Percentiles rank a stretch among this genome's conserved stretches.
Conservation (phyloP, 2,329 filamentous ascomycete genomes). For the Penicillium expansum region DNA sequence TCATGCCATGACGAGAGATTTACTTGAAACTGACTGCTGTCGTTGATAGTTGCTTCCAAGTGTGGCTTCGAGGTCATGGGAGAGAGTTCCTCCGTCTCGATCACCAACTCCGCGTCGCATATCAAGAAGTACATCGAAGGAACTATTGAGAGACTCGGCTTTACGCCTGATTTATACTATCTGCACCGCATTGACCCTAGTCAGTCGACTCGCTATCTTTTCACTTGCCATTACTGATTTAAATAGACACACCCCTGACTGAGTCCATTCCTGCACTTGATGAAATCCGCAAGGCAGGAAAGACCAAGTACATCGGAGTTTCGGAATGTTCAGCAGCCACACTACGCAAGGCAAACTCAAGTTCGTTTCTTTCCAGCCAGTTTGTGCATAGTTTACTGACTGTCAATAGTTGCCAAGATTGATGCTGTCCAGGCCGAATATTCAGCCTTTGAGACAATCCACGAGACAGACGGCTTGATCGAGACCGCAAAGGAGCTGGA, state of each 20-base stretch:
- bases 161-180: constrained; percentile 49
- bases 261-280: constrained; percentile 50
- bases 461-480: no score
- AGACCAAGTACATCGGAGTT: constrained; percentile 51
- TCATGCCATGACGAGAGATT: neutral
- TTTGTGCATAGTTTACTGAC: constrained; percentile 7
- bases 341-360: constrained; percentile 47
- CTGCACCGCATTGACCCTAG: no score
- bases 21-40: neutral
- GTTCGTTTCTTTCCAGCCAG: constrained; percentile 24
- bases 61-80: constrained; percentile 46
- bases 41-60: constrained; percentile 47
- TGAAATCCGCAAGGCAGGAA: constrained; percentile 46
- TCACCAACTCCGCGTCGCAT: constrained; percentile 48
- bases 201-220: constrained; percentile 20
- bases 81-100: constrained; percentile 27
- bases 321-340: constrained; percentile 50
- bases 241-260: constrained; percentile 44
- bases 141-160: constrained; percentile 50
- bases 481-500: constrained; percentile 44
- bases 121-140: constrained; percentile 52
- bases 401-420: constrained; percentile 44
- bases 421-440: constrained; percentile 50
- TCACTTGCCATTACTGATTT: neutral
- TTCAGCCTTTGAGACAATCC: constrained; percentile 44